Evolutionary conservation across 257 asterid species (phyloP).

Genomic region (Nicotiana attenuata): DNA sequence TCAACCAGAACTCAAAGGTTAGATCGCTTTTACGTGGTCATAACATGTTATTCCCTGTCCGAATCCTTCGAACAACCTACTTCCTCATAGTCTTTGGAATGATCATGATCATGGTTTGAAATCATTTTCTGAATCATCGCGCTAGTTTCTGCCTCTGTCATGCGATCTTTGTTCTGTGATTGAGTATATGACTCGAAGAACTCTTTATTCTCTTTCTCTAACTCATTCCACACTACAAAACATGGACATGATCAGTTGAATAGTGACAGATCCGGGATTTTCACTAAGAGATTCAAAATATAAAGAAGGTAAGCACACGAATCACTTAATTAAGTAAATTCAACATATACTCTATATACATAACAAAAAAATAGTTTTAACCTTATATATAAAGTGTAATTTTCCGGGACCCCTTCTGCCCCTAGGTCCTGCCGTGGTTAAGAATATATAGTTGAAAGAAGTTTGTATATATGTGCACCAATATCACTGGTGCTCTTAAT

Average conservation of each 20-base stretch:
- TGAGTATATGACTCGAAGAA: slow-evolving; percentile 33
- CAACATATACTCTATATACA: no score
- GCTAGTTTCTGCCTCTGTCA: slow-evolving; percentile 33
- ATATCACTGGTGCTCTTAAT: background rate
- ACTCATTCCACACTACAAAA: slow-evolving; percentile 43
- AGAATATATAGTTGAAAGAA: no score
- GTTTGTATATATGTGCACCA: no score
- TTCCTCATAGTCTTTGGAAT: background rate
- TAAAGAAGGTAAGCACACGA: no score
- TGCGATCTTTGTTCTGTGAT: slow-evolving; percentile 30
- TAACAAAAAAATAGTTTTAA: no score
- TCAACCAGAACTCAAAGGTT: background rate
- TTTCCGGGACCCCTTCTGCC: no score
- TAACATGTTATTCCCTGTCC: background rate
- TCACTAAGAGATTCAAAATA: no score
- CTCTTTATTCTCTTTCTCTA: slow-evolving; percentile 43
- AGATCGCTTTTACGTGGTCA: background rate
- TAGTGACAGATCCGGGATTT: no score
- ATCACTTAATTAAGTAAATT: no score
- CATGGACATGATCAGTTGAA: background rate
- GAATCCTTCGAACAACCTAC: background rate
- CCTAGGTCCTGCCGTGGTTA: no score
- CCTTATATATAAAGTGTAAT: no score
- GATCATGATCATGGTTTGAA: slow-evolving; percentile 6
- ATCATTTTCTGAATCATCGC: slow-evolving; percentile 32